Evolutionary conservation across 2,329 filamentous ascomycete genomes (phyloP), one percentile per base, ranked within the genome.

Genomic region (Microdochium nivale): DNA sequence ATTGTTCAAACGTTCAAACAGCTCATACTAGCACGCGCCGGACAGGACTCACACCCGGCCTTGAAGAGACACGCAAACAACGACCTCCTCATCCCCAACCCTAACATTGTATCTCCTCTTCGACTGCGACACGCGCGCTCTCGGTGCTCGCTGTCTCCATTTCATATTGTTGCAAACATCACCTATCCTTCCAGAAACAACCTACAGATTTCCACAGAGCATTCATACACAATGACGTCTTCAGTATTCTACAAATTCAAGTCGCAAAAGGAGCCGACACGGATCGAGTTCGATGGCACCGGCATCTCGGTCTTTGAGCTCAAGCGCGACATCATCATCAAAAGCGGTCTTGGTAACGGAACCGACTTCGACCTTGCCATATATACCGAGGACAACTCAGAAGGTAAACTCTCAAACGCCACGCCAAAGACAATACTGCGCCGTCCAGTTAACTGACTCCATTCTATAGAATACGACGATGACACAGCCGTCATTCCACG

Each of bases 191-290:
- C 19, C 27, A 46, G 37, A 25, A 49, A 27, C 19, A 49, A 54
- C 52, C 55, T 52, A 51, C 43, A 48, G 53, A 56, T 56, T 50
- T 54, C 67, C 13, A 11, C 40, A 5, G 3, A 24, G 21, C 40
- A 44, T 19, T 5, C 4, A 5, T 23, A 11, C 74, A 83, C 65
- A 65, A 96, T 96, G 91, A 83, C 90, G 67, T 96, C 94, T 52
- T 97, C 91, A 59, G 94, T 99, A 66, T 97, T 96, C 74, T 99
- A 96, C 88, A 96, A 96, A 75, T 99, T 99, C 85, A 97, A 96
- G 75, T 97, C 92, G 61, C 90, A 95, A 68, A 96, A 90, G 75
- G 94, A 97, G 67, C 89, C 90, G 54, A 90, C 90, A 53, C 84
- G 91, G 65, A 90, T 99, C 63, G 88, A 91, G 65, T 97, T 99